Evolutionary conservation across 192 early-diverging fungal genomes (phyloP).

Genomic region (Backusella tarrabulga): DNA sequence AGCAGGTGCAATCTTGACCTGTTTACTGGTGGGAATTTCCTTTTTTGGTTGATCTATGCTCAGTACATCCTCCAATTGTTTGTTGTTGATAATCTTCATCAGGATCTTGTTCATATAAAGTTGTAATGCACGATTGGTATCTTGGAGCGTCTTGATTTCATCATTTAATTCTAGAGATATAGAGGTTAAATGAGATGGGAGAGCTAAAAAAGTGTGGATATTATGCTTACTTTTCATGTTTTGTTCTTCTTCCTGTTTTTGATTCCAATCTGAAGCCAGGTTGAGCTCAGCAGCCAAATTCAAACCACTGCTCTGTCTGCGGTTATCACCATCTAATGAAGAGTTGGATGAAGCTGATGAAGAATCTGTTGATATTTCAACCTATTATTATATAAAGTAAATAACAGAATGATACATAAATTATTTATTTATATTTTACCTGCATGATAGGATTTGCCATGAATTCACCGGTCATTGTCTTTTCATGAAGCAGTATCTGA

Average conservation of each 20-base stretch:
- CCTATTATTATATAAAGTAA: neutral
- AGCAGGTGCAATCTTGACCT: neutral
- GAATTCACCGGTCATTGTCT: conserved; percentile 78
- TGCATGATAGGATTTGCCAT: conserved; percentile 60
- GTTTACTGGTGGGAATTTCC: neutral
- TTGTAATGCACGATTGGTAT: conserved; percentile 66
- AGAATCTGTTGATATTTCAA: neutral
- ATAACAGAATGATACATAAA: neutral
- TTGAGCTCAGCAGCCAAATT: conserved; percentile 38
- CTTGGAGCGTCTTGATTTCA: conserved; percentile 57
- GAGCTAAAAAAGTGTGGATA: neutral
- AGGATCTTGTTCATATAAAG: conserved; percentile 81
- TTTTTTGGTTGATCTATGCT: conserved; percentile 38
- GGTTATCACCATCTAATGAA: neutral
- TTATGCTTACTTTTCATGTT: conserved; percentile 20
- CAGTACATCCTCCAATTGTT: conserved; percentile 45
- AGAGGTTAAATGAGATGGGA: too few relatives aligned
- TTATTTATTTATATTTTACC: conserved; percentile 34
- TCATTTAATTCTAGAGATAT: conserved; percentile 45
- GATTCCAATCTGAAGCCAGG: conserved; percentile 8
- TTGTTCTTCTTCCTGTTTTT: conserved; percentile 8
- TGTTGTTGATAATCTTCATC: conserved; percentile 66
- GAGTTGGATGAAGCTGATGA: neutral
- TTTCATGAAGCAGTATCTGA: conserved; percentile 78
- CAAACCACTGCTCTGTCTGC: conserved; percentile 21